Base-by-base conservation (phyloP, 1,284 basidiomycete species). In the Wolfiporia cocos region DNA sequence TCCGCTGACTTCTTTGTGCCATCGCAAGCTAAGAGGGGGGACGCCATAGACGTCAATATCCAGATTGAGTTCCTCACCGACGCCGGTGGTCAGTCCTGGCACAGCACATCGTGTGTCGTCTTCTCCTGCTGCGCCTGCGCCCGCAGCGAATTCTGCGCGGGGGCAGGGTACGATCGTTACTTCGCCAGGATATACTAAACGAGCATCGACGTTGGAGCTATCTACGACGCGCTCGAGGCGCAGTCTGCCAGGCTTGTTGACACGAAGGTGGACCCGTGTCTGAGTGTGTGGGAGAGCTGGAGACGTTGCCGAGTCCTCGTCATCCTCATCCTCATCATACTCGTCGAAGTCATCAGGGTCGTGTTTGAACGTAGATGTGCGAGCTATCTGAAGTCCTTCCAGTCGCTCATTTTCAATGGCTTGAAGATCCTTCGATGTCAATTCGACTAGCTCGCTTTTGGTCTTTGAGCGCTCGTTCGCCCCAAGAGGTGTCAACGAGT, bases 121-220 rank as follows among this genome's bases (percentile, higher is more conserved):
- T 6, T 67, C 64, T 6, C 67, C 63, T 28, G 63, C 49, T 12
- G 65, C 48, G 33, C 65, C 58, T 22, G 55, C 57, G 37, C 73
- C 71, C 4, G 73, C 69, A 28, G 68, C 67, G 54, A 90, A 90
- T 47, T 75, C 71, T 2, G 81, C 90, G 4, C 69, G 71, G 1
- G 92, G 92, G 58, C 92, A 96, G 17, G 88, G 86, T 7, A 83
- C 82, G 41, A 95, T 67, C 0, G 78, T 74, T n/a, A 89, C 72
- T 44, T 86, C 77, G n/a, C 74, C 69, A 14, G 80, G 75, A 32
- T 80, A 75, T 29, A 79, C 68, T 52, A 87, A 62, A 58, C 86
- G 69, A 49, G 79, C 75, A 55, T 80, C 76, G 30, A 75, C 75
- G 28, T 78, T 76, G 1, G 78, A 76, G n/a, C 71, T 64, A 57